Percentiles rank a stretch among this genome's conserved stretches.
phyloP scores from a whole-genome alignment of 768 basidiomycete genomes.

The Goffeauzyma gilvescens region DNA sequence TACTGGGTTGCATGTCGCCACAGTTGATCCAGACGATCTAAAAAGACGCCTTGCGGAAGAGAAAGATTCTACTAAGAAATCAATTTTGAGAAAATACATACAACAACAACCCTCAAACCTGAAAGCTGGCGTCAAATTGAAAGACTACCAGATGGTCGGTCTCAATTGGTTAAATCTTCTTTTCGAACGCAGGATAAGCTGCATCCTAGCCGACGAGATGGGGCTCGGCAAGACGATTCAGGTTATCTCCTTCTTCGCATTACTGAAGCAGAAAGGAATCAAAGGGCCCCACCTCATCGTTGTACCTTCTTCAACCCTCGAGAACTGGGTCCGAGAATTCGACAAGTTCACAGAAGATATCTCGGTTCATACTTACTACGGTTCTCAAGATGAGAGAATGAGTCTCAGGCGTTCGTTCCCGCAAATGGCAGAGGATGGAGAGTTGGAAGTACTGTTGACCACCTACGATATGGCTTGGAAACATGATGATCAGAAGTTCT shows the following conservation, averaged over 20 bases:
- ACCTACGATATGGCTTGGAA: slow-evolving; percentile 90
- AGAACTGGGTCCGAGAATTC: slow-evolving; percentile 98
- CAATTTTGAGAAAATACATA: slow-evolving; percentile 42
- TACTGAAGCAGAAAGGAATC: slow-evolving; percentile 58
- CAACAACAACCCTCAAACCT: slow-evolving; percentile 53
- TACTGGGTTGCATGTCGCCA: slow-evolving; percentile 26
- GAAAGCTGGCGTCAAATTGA: slow-evolving; percentile 51
- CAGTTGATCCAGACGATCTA: slow-evolving; percentile 27
- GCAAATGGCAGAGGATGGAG: slow-evolving; percentile 41
- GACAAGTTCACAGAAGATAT: slow-evolving; percentile 71
- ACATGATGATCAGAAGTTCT: slow-evolving; percentile 73
- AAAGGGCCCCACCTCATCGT: slow-evolving; percentile 79
- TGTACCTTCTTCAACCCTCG: slow-evolving; percentile 92
- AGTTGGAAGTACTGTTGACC: slow-evolving; percentile 82
- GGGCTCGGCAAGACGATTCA: slow-evolving; percentile 97
- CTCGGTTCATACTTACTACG: slow-evolving; percentile 79
- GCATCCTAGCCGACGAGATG: slow-evolving; percentile 98
- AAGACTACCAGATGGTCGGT: slow-evolving; percentile 94
- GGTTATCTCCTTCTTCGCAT: slow-evolving; percentile 89
- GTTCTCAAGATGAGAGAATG: slow-evolving; percentile 66
- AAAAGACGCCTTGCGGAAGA: slow-evolving; percentile 27
- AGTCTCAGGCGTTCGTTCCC: slow-evolving; percentile 52
- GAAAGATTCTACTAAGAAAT: slow-evolving; percentile 22
- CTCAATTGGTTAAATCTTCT: slow-evolving; percentile 89
- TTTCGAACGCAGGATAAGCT: slow-evolving; percentile 60